Conservation (phyloP, 2,329 filamentous ascomycete genomes). For the Colletotrichum sp. region DNA sequence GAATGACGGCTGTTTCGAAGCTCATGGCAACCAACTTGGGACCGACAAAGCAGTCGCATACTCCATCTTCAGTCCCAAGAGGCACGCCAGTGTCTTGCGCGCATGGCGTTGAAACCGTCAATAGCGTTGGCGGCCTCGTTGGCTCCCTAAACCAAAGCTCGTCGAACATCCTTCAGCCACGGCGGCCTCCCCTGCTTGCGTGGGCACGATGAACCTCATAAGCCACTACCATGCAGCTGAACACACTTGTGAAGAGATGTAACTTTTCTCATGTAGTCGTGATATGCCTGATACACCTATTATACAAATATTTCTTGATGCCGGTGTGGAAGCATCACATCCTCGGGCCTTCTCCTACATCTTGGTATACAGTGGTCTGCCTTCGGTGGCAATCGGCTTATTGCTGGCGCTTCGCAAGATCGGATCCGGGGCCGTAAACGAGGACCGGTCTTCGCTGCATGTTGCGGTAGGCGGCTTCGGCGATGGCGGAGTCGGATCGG, state of each 20-base stretch:
- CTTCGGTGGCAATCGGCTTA: background rate
- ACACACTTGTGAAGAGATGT: background rate
- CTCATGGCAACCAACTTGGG: no score
- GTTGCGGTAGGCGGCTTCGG: constrained; percentile 76
- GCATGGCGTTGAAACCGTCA: no score
- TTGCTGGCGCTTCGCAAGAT: constrained; percentile 23
- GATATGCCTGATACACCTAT: constrained; percentile 14
- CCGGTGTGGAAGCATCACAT: background rate
- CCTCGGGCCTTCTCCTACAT: constrained; percentile 2
- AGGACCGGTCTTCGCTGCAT: constrained; percentile 79
- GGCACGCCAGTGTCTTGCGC: no score
- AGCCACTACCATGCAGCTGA: fast-evolving
- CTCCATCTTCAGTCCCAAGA: no score
- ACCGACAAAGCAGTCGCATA: no score
- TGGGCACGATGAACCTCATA: background rate
- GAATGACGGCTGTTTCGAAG: no score
- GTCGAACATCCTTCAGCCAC: no score
- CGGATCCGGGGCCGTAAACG: constrained; percentile 45
- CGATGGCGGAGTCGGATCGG: constrained; percentile 82
- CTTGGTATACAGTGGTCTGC: constrained; percentile 9
- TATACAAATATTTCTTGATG: constrained; percentile 16
- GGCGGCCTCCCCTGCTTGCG: no score
- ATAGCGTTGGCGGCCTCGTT: no score
- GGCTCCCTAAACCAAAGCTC: no score
- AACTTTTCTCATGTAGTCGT: constrained; percentile 18